Base-by-base conservation (phyloP, 2,329 filamentous ascomycete species). In the Fusarium protoensiforme region DNA sequence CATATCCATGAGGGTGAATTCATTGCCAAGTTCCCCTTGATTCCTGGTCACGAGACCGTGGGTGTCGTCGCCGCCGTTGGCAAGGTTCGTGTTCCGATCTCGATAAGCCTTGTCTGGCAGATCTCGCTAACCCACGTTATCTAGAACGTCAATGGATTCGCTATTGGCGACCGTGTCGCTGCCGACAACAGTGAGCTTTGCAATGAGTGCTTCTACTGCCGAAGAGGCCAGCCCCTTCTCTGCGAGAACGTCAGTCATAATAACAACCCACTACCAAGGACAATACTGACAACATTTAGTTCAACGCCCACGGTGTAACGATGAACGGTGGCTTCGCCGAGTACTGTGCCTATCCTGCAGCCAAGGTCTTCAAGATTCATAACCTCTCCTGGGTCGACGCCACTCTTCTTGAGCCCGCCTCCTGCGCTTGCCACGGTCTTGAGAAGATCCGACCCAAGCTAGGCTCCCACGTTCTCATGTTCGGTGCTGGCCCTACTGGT, bases 311-410 rank as follows among this genome's bases (percentile, higher is more conserved):
- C 74, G 91, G 89, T 75, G 89, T 90, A n/a, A 90, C 88, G 73
- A 85, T 93, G 81, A 89, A 92, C 71, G 92, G 92, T 75, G 92
- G 92, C 33, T 94, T 94, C 76, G 92, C 92, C 59, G 91, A 94
- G 81, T 94, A 93, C 85, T 86, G 85, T 75, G 84, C 85, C 36
- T 87, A 87, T 77, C 84, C 86, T 13, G 84, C 86, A 61, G 84
- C 82, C 72, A 86, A 86, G 81, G 89, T 92, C 39, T 92, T 92
- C 85, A 88, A 89, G 78, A 89, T 92, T 79, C 81, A 91, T 72
- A 91, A 92, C 80, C 85, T 93, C 39, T 88, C 85, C 35, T 89
- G 92, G 76, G 86, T 92, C n/a, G 91, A 93, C 68, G 92, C 92
- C 20, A 92, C 91, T 29, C 87, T 93, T 14, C 87, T 93, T 56